These are phyloP conservation scores for Cajanus cajan DNA, from an alignment of 306 rosid genomes.

Conservation along the genomic window DNA sequence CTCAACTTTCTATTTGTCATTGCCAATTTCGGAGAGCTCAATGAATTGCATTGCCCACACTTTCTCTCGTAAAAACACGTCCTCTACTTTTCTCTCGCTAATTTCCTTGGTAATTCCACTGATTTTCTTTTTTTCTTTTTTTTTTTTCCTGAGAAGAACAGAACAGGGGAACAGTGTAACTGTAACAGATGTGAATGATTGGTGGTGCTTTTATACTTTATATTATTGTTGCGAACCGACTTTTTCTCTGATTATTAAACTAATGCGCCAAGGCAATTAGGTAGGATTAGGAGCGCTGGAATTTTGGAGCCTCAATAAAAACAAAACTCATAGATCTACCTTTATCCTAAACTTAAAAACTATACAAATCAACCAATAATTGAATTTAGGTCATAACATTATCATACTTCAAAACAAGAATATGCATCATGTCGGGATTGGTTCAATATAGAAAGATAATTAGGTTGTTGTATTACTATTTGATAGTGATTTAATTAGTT, in stretches of 20 bases:
- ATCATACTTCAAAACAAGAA: neutral
- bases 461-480: neutral
- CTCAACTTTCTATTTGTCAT: conserved; percentile 42
- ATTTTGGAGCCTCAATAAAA: neutral
- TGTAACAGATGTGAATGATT: neutral
- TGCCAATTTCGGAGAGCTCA: conserved; percentile 24
- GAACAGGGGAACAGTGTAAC: conserved; percentile 13
- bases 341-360: neutral
- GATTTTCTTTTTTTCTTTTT: no score
- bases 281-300: conserved; percentile 27
- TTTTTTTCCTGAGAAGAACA: no score
- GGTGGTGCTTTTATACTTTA: neutral
- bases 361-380: neutral
- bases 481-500: neutral
- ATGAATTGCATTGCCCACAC: neutral
- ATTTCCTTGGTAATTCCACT: neutral
- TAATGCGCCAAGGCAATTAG: conserved; percentile 44
- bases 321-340: neutral
- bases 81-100: neutral
- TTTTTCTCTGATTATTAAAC: conserved; percentile 19
- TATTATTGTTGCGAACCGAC: neutral
- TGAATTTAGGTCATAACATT: neutral
- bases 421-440: neutral
- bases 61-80: neutral
- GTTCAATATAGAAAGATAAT: neutral